Base-by-base conservation (phyloP, 805 yeast genomes). In the Teunomyces tritomae region DNA sequence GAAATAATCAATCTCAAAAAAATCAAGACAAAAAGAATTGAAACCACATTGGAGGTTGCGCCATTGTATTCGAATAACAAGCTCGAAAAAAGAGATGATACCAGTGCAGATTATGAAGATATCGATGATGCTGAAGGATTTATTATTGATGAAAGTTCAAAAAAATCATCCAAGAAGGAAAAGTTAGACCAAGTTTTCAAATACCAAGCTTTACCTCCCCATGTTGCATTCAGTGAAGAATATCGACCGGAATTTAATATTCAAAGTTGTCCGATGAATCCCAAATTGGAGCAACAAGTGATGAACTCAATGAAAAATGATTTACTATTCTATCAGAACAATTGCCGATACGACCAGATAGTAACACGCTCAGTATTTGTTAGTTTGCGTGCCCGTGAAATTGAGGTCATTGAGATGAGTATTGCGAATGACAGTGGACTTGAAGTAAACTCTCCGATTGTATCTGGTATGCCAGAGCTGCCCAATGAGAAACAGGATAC, bases 211-310 rank as follows among this genome's bases (percentile, higher is more conserved):
- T 56, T 73, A 14, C 49, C 61, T 5, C 70, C 75, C 0, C 63
- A 55, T 46, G 71, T 71, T 8, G 77, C 76, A 4, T 80, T 73
- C 53, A 61, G 73, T 3, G 80, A 78, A 26, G 79, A 77, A 49
- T 80, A 70, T 52, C 59, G 82, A 36, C 79, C 82, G 0, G 84
- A 79, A 53, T 80, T 74, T 54, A 60, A 66, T 10, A 50, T 80
- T 26, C 87, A 82, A 58, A 80, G 83, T 8, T 78, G 83, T 55
- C 84, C 83, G 0, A 62, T 73, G 11, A 65, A 71, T 16, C 70
- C 76, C 10, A 79, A 79, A 47, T 61, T 80, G 6, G 85, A 81
- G 50, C 61, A 70, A 7, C 78, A 73, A 45, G 71, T 82, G 8
- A 59, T 73, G 10, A 61, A 61, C 29, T 65, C 82, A 10, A 82